These are phyloP conservation scores for Hortaea sp. DNA, from an alignment of 2,329 filamentous ascomycete genomes.

Conservation along the genomic window DNA sequence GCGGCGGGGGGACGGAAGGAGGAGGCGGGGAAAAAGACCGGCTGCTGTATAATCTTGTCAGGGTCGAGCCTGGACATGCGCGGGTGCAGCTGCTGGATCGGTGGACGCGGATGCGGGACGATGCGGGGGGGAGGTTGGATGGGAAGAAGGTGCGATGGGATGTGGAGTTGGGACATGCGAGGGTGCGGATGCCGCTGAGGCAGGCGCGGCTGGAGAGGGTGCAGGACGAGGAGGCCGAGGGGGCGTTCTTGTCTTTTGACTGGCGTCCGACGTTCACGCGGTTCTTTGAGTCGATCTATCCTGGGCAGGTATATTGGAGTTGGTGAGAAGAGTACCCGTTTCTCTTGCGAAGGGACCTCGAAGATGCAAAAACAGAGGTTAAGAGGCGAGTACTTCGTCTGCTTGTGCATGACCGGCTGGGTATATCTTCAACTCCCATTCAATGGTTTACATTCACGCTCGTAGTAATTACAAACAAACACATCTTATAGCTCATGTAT, in stretches of 20 bases:
- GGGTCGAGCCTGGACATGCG: background rate
- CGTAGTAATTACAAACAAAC: no score
- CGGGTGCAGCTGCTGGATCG: background rate
- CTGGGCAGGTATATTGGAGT: background rate
- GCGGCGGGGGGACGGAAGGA: background rate
- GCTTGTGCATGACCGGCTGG: no score
- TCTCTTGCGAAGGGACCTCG: no score
- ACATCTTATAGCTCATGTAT: no score
- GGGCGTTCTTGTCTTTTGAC: background rate
- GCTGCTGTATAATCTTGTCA: background rate
- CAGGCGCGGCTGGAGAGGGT: background rate
- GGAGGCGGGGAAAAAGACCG: background rate
- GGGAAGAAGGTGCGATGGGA: background rate
- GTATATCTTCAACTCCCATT: no score
- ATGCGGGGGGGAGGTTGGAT: background rate
- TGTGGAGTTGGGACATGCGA: background rate
- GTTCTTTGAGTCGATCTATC: background rate
- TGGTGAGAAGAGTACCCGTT: background rate
- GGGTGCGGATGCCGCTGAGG: background rate
- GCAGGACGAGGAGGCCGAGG: background rate
- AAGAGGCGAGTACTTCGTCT: no score
- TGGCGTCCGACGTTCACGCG: background rate
- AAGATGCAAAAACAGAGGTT: no score
- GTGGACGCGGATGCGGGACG: background rate
- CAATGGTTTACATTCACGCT: no score